Base-by-base conservation (phyloP, 768 basidiomycete species). In the Lactarius psammicola region DNA sequence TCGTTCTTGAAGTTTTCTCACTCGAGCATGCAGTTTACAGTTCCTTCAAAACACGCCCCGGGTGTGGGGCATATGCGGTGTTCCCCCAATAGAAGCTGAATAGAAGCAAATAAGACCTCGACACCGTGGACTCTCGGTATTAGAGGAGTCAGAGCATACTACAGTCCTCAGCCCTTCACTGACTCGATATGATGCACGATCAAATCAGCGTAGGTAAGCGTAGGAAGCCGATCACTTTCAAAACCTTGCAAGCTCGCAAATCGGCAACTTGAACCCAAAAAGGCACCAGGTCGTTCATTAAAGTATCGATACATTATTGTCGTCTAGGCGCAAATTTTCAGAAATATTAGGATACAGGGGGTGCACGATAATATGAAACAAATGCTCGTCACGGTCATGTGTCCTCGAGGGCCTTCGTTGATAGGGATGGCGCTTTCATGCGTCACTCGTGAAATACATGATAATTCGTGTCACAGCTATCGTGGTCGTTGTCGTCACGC, bases 381-480 rank as follows among this genome's bases (percentile, higher is more conserved):
- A 31, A 53, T 58, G 58, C 46, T 36, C 28, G 64, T 38, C 28
- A 55, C n/a, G n/a, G n/a, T n/a, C n/a, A n/a, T n/a, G n/a, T 58
- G 36, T 40, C 15, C 15, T 51, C 44, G 31, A n/a, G n/a, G n/a
- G n/a, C 59, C 15, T 36, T 51, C 34, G 20, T 23, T n/a, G 26
- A 56, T 46, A 9, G 17, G 36, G 56, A 49, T 33, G 4, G 55
- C 34, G 31, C 18, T 9, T 31, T 70, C 53, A 68, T 26, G 34
- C 59, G 11, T 64, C 67, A 33, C 36, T 53, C 7, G 64, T 69
- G 13, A 63, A n/a, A n/a, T n/a, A n/a, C n/a, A n/a, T n/a, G n/a
- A 63, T 55, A 28, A 70, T 56, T n/a, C 59, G 58, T 38, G 62
- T 70, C 15, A 69, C 55, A 2, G 61, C 63, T 42, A 59, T 68